Percentiles rank a stretch among this genome's conserved stretches.
phyloP scores from a whole-genome alignment of 2,329 filamentous ascomycete genomes.

The Pestalotiopsis sp. region DNA sequence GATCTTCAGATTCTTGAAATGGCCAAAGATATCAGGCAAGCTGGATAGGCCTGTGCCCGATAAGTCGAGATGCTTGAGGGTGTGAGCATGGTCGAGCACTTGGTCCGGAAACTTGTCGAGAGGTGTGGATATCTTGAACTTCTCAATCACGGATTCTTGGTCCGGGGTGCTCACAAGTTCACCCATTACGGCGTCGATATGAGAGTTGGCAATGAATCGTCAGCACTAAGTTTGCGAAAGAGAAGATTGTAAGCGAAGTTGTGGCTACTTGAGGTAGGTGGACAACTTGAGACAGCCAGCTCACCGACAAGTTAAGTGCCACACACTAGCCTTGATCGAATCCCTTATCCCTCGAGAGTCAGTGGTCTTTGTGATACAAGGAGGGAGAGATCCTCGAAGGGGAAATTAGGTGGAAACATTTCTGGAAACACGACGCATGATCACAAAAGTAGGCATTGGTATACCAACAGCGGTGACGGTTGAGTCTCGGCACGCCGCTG shows the following conservation, averaged over 20 bases:
- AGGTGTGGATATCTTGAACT: conserved; percentile 36
- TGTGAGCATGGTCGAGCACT: conserved; percentile 41
- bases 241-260: background rate
- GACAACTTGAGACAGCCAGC: background rate
- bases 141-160: conserved; percentile 20
- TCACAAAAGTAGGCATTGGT: too few species aligned
- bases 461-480: too few species aligned
- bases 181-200: background rate
- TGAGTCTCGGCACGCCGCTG: too few species aligned
- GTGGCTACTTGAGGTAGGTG: background rate
- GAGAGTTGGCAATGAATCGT: background rate
- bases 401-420: too few species aligned
- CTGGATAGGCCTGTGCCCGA: conserved; percentile 44
- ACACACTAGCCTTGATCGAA: background rate
- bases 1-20: conserved; percentile 44
- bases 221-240: background rate
- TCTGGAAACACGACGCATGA: too few species aligned
- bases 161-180: background rate
- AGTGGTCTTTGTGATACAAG: background rate
- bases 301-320: background rate
- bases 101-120: conserved; percentile 38
- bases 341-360: background rate
- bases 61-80: conserved; percentile 49
- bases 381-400: too few species aligned
- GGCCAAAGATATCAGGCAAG: conserved; percentile 40